Evolutionary conservation across 768 basidiomycete species (phyloP).

Genomic region (Pulveroboletus sp.): DNA sequence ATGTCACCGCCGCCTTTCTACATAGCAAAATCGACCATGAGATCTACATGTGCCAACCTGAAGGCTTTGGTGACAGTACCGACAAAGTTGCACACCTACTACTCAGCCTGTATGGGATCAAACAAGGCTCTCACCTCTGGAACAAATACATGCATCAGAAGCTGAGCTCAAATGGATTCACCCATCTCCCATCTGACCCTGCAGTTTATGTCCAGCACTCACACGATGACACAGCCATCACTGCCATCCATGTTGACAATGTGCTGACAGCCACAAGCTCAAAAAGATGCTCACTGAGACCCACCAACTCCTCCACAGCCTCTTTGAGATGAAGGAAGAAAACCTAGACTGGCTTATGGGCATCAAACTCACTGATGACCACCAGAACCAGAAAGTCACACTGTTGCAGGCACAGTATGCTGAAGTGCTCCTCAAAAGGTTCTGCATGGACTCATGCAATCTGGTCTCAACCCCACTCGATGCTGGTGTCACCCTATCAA

Average conservation of each 20-base stretch:
- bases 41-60: constrained; percentile 40
- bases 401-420: neutral
- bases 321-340: neutral
- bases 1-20: constrained; percentile 8
- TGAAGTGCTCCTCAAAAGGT: neutral
- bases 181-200: too few relatives aligned
- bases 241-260: too few relatives aligned
- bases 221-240: too few relatives aligned
- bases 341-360: neutral
- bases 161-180: neutral
- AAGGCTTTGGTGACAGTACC: constrained; percentile 29
- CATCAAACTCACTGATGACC: neutral
- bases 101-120: constrained; percentile 15
- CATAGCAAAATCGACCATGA: constrained; percentile 22
- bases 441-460: too few relatives aligned
- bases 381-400: neutral
- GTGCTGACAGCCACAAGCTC: too few relatives aligned
- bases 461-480: too few relatives aligned
- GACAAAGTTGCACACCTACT: constrained; percentile 20
- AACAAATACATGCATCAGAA: constrained; percentile 20
- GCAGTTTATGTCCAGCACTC: too few relatives aligned
- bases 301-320: neutral
- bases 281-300: too few relatives aligned
- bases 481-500: too few relatives aligned
- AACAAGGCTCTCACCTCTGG: constrained; percentile 35